Evolutionary conservation across 192 early-diverging fungal genomes (phyloP).

Genomic region (Mortierella alpina): DNA sequence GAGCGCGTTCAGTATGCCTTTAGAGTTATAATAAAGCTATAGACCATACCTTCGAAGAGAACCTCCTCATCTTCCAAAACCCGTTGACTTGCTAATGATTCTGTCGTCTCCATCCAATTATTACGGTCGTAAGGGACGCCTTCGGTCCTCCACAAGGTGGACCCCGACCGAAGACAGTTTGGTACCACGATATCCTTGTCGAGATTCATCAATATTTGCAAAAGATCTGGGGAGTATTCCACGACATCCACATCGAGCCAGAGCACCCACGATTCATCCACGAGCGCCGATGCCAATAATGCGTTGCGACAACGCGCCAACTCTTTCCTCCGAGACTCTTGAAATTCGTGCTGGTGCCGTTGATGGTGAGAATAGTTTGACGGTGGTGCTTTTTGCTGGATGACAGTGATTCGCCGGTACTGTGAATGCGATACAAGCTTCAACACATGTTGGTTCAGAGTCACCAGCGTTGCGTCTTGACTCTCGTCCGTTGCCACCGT

Average conservation of each 20-base stretch:
- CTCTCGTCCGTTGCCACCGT: conserved; percentile 51
- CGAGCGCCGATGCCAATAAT: conserved; percentile 66
- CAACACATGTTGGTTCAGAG: conserved; percentile 44
- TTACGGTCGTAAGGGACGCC: conserved; percentile 73
- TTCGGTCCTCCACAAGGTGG: conserved; percentile 59
- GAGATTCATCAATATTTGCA: conserved; percentile 68
- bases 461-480: conserved; percentile 65
- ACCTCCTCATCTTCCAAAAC: conserved; percentile 48
- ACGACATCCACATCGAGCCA: conserved; percentile 82
- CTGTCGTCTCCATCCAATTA: conserved; percentile 73
- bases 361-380: conserved; percentile 60
- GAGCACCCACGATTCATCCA: conserved; percentile 76
- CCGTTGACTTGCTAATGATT: conserved; percentile 61
- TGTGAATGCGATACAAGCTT: neutral
- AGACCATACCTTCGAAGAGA: conserved; percentile 60
- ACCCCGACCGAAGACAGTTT: conserved; percentile 62
- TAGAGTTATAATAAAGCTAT: neutral
- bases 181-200: conserved; percentile 78
- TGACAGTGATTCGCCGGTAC: conserved; percentile 64
- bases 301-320: conserved; percentile 74
- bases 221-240: conserved; percentile 68
- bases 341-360: conserved; percentile 69
- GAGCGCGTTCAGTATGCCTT: neutral
- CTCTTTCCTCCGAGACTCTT: conserved; percentile 65
- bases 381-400: conserved; percentile 70